Percentiles rank a stretch among this genome's conserved stretches.
phyloP scores from a whole-genome alignment of 305 asterid species.

The Ilex paraguariensis region DNA sequence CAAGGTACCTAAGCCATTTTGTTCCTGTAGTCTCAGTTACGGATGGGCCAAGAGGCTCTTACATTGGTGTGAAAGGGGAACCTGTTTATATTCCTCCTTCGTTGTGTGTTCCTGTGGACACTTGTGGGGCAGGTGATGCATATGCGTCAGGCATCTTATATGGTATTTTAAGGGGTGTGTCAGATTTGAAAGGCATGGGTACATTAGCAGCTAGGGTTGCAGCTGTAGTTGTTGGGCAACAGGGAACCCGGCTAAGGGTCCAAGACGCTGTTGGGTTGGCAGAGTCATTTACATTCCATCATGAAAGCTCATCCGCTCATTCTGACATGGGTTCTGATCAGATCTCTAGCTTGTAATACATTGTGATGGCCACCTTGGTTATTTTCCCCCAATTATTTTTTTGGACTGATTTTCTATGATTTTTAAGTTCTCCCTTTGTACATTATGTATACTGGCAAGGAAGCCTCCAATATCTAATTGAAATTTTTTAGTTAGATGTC shows the following conservation, averaged over 20 bases:
- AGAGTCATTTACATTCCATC: constrained; percentile 45
- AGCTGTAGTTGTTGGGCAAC: constrained; percentile 84
- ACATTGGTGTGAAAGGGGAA: constrained; percentile 91
- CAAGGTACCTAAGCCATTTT: constrained; percentile 91
- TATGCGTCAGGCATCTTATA: constrained; percentile 92
- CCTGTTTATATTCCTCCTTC: constrained; percentile 90
- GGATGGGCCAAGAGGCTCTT: constrained; percentile 90
- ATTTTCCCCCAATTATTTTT: too few relatives aligned
- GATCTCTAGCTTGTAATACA: constrained; percentile 63
- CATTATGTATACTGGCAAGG: too few relatives aligned
- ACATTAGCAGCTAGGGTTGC: constrained; percentile 86
- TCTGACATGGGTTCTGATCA: constrained; percentile 76
- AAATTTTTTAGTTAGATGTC: too few relatives aligned
- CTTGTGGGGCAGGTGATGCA: constrained; percentile 99
- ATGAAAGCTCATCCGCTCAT: constrained; percentile 39
- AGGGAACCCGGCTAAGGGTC: constrained; percentile 86
- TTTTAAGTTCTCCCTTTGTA: too few relatives aligned
- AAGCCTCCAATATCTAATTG: too few relatives aligned
- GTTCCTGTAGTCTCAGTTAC: constrained; percentile 94
- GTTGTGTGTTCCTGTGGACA: constrained; percentile 71
- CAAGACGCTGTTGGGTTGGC: constrained; percentile 66
- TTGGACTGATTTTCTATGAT: too few relatives aligned
- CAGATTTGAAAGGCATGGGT: constrained; percentile 79
- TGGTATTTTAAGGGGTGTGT: constrained; percentile 54
- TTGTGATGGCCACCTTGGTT: too few relatives aligned